A percentile compares a stretch with the other conserved stretches of the same genome.
Evolutionary conservation across 352 stramenopile genomes (phyloP).

Genomic region (Globisporangium barbulae): DNA sequence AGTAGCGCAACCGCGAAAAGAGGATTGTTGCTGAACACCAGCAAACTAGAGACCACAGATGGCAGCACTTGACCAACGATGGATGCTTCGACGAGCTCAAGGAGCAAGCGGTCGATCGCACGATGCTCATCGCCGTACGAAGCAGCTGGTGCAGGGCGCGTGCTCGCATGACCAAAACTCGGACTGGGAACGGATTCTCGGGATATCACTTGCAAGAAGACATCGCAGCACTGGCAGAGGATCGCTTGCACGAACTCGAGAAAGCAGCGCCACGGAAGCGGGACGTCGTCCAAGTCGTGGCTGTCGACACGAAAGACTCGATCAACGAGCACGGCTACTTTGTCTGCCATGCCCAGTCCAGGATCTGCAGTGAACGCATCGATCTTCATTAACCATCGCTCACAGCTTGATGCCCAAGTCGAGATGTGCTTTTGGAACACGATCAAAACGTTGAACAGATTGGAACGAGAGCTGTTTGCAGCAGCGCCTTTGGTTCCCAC

Average conservation of each 20-base stretch:
- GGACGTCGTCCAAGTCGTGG: conserved; percentile 22
- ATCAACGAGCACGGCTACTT: conserved; percentile 29
- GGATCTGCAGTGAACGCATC: not conserved
- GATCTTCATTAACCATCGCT: conserved; percentile 22
- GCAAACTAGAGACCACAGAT: conserved; percentile 44
- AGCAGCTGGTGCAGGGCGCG: not conserved
- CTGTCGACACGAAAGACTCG: conserved; percentile 34
- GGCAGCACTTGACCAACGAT: conserved; percentile 57
- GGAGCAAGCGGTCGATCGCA: conserved; percentile 8
- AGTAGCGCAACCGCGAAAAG: conserved; percentile 52
- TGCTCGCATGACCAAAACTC: conserved; percentile 15
- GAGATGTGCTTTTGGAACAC: conserved; percentile 71
- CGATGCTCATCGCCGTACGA: not conserved
- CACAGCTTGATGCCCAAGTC: conserved; percentile 42
- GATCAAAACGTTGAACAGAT: conserved; percentile 23
- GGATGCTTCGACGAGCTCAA: conserved; percentile 33
- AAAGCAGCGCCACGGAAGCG: conserved; percentile 40
- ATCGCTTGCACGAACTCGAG: conserved; percentile 37
- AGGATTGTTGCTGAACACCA: conserved; percentile 55
- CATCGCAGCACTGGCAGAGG: conserved; percentile 29
- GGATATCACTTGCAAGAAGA: conserved; percentile 27
- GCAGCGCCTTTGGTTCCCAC: not conserved
- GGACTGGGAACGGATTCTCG: conserved; percentile 27
- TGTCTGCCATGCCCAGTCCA: conserved; percentile 13
- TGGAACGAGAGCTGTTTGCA: not conserved